Evolutionary conservation across 176 grass and related monocot genomes (phyloP).

Genomic region (Poa annua): DNA sequence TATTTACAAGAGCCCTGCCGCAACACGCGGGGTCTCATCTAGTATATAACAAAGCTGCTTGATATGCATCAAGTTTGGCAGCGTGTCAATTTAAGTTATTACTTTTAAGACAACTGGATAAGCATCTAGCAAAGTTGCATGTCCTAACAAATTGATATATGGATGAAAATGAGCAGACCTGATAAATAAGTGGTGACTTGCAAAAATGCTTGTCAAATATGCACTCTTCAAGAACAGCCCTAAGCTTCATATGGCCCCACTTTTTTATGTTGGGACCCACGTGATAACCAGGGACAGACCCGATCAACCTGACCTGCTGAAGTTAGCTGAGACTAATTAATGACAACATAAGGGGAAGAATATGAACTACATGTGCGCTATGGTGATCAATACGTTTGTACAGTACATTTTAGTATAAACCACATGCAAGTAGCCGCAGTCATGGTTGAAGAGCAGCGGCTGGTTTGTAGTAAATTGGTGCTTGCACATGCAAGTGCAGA

Average conservation of each 20-base stretch:
- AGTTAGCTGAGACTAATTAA: slow-evolving; percentile 23
- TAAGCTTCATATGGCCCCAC: slow-evolving; percentile 97
- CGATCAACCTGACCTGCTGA: slow-evolving; percentile 84
- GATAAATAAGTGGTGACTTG: slow-evolving; percentile 90
- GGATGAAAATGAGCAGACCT: slow-evolving; percentile 53
- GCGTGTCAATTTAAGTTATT: slow-evolving; percentile 10
- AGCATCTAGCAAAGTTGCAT: slow-evolving; percentile 19
- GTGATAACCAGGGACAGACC: slow-evolving; percentile 94
- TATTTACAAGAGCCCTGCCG: too few relatives aligned
- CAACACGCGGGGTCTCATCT: too few relatives aligned
- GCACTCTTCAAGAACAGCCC: slow-evolving; percentile 73
- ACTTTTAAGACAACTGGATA: not conserved
- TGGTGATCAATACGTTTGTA: not conserved
- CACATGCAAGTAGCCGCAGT: not conserved
- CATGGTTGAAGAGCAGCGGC: not conserved
- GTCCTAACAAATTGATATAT: slow-evolving; percentile 31
- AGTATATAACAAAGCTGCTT: not conserved
- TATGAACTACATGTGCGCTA: slow-evolving; percentile 4
- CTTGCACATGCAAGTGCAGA: not conserved
- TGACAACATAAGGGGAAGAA: not conserved
- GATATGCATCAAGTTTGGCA: not conserved
- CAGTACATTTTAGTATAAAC: slow-evolving; percentile 3
- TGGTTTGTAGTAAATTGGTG: not conserved
- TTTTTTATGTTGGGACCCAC: slow-evolving; percentile 70
- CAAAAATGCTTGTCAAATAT: slow-evolving; percentile 80